Percentiles rank a stretch among this genome's conserved stretches.
Evolutionary conservation across 73 alveolate species (phyloP).

Genomic region (Durusdinium trenchii): DNA sequence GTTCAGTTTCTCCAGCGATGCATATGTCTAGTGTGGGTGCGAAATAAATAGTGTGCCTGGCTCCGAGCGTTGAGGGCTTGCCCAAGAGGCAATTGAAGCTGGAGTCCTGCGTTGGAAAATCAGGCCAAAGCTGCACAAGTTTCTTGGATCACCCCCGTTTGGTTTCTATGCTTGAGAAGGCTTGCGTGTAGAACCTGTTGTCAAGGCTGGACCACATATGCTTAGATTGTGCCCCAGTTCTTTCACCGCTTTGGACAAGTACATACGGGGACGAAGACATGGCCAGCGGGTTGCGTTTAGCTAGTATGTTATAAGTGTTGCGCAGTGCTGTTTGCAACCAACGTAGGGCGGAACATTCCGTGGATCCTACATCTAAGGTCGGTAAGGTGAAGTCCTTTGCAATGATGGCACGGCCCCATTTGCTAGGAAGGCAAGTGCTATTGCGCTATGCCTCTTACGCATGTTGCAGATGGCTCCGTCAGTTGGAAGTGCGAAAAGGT

Average conservation of each 20-base stretch:
- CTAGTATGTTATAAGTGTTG: no score
- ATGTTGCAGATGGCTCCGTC: not conserved
- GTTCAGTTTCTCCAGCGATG: no score
- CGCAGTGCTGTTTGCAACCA: no score
- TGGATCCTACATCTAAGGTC: constrained; percentile 15
- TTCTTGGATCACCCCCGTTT: not conserved
- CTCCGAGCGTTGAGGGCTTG: constrained; percentile 23
- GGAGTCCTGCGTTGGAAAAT: not conserved
- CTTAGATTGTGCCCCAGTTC: not conserved
- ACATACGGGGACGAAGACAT: constrained; percentile 29
- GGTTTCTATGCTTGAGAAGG: no score
- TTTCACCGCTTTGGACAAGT: not conserved
- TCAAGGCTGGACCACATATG: constrained; percentile 19
- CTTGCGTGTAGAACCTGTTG: not conserved
- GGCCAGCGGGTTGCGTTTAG: not conserved
- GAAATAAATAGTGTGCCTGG: no score
- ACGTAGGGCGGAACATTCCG: no score
- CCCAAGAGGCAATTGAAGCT: not conserved
- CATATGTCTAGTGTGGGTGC: no score
- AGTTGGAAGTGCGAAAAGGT: not conserved
- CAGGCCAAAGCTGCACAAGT: constrained; percentile 35
- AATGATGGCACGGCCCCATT: not conserved
- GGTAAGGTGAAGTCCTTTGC: constrained; percentile 16
- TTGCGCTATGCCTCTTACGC: not conserved
- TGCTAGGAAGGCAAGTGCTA: constrained; percentile 11